Evolutionary conservation across 192 early-diverging fungal genomes (phyloP), one percentile per base, ranked within the genome.

Genomic region (Glomus cerebriforme): DNA sequence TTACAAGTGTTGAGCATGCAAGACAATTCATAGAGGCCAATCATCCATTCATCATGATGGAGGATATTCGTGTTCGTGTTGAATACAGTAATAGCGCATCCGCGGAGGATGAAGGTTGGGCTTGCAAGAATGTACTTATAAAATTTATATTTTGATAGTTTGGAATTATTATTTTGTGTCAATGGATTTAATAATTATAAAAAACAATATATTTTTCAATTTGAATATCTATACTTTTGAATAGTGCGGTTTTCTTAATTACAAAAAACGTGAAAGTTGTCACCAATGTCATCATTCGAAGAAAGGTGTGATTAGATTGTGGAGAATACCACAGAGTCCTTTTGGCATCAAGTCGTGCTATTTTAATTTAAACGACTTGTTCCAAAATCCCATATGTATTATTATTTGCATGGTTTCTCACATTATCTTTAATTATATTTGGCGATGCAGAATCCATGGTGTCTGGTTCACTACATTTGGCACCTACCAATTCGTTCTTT

Each of bases 1-100:
- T 85, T 49, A 85, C 84, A 43, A 83, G 82, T 35, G 84, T 85
- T 24, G 84, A 80, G 17, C 84, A 85, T 79, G 84, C 84, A 13
- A 69, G 80, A 29, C 80, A 85, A 58, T 85, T 85, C 66, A 72
- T 85, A 8, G 80, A 83, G 66, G 81, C 78, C 24, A 70, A 81
- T 49, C 79, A 76, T 37, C 80, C 80, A 2, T 75, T 66, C 26
- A 83, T 85, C 17, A 76, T 62, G 24, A 83, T 85, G 77, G 78
- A 76, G 31, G 59, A 78, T 22, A 75, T 79, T 26, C 79, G 84
- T 22, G 82, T 85, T 8, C 60, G 78, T 19, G 66, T 85, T 10
- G 84, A 83, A 74, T 85, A 83, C 43, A 74, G 73, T 32, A 32
- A 74, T n/a, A 74, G 73, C 24, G 45, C 73, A 58, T 74, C 73